Evolutionary conservation across 2,329 filamentous ascomycete species (phyloP), one percentile per base, ranked within the genome.

Genomic region (Neodidymelliopsis sp.): DNA sequence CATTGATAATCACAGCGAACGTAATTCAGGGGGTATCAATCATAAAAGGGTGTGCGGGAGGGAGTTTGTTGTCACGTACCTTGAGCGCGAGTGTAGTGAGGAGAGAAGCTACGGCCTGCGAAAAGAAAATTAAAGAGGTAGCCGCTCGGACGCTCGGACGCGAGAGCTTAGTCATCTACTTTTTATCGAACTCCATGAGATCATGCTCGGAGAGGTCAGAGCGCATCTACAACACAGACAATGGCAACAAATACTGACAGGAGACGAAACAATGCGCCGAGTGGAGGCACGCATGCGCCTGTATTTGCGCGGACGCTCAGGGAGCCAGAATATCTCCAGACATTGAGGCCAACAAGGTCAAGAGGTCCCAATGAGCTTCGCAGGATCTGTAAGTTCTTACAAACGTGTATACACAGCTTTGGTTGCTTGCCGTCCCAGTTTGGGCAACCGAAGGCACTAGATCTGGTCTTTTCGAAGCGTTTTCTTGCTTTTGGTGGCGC

Each of bases 241-340:
- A 66, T 59, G 48, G 57, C 65, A 18, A 64, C 62, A 49, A 68
- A 65, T 44, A 57, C 55, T 10, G 94, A 99, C 72, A 85, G 92
- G 73, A 87, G 93, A 75, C 86, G 94, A 63, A 86, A 96, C 60
- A 97, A 97, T 75, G 91, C 91, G 4, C 94, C 94, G 6, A 79
- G 85, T 29, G 89, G 90, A 42, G 84, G 84, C 20, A 97, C 91
- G 7, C 75, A 81, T 24, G 83, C 91, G 12, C 90, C 91, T 1
- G 76, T 91, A 3, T 97, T 87, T 68, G 82, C 78, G 38, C 75
- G 75, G 49, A 76, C 77, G 18, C 65, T 77, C 12, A 72, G 77
- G 30, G 74, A 84, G 57, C 74, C 79, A 10, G 72, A 75, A 18
- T 73, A 76, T 34, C 60, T 73, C 24, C 63, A 76, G 42, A 73